Percentiles rank a stretch among this genome's conserved stretches.
Conservation (phyloP, 1,139 yeast species). For the Pichia sorboxylosa region DNA sequence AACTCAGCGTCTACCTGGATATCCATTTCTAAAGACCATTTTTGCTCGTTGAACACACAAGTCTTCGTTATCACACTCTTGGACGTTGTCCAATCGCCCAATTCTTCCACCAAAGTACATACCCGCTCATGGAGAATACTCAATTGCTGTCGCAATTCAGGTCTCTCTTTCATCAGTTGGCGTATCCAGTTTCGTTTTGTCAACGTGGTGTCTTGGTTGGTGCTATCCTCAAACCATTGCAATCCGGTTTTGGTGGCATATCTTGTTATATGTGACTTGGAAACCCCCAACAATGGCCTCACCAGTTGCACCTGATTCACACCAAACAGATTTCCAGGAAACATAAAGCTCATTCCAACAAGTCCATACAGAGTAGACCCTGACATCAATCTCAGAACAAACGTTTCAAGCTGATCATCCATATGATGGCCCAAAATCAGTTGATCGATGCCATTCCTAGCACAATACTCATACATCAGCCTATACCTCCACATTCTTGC, state of each 20-base stretch:
- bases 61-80: neutral
- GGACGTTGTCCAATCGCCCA: neutral
- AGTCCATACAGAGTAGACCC: slow-evolving; percentile 55
- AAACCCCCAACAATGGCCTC: slow-evolving; percentile 43
- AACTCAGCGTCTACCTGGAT: neutral
- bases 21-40: neutral
- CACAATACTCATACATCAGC: slow-evolving; percentile 30
- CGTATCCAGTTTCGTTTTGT: slow-evolving; percentile 47
- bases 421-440: slow-evolving; percentile 55
- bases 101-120: neutral
- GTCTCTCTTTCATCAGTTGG: slow-evolving; percentile 12
- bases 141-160: neutral
- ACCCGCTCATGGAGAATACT: neutral
- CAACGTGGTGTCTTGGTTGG: slow-evolving; percentile 42
- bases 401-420: slow-evolving; percentile 68
- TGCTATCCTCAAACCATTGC: slow-evolving; percentile 58
- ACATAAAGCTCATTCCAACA: slow-evolving; percentile 26
- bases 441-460: slow-evolving; percentile 20
- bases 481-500: slow-evolving; percentile 46
- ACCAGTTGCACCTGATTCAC: slow-evolving; percentile 15
- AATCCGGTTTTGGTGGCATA: slow-evolving; percentile 34
- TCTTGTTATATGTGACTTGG: slow-evolving; percentile 34
- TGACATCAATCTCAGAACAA: slow-evolving; percentile 39
- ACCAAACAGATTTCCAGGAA: slow-evolving; percentile 10
- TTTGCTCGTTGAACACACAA: neutral